phyloP scores from a whole-genome alignment of 225 moss, liverwort and hornwort species.

The Straminergon stramineum region DNA sequence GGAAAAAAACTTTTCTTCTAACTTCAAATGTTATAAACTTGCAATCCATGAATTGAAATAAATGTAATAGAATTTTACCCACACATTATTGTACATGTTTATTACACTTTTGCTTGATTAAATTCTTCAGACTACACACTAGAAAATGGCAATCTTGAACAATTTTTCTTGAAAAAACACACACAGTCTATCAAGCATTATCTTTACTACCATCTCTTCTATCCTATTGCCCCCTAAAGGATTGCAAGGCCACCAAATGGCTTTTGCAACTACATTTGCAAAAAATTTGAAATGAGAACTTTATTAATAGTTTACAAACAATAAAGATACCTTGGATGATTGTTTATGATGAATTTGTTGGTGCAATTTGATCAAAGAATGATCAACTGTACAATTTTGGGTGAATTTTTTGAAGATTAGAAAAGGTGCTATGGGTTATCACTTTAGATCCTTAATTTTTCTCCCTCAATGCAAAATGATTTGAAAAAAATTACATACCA shows the following conservation, averaged over 20 bases:
- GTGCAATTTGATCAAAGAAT: too few species aligned
- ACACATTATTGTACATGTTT: fast-evolving
- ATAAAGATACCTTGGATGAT: too few species aligned
- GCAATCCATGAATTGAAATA: background rate
- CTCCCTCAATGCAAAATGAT: background rate
- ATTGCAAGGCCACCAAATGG: fast-evolving
- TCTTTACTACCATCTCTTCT: background rate
- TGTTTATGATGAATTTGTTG: fast-evolving
- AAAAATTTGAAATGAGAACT: too few species aligned
- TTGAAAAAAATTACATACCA: background rate
- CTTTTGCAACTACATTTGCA: too few species aligned
- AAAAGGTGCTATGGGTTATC: fast-evolving
- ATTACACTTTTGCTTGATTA: background rate
- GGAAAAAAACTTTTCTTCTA: background rate
- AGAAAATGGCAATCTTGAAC: too few species aligned
- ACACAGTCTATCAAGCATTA: fast-evolving
- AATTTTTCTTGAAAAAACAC: background rate
- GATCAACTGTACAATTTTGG: too few species aligned
- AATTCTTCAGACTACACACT: background rate
- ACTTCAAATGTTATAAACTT: background rate
- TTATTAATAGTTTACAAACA: too few species aligned
- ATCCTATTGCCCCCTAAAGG: background rate
- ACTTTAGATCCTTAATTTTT: fast-evolving
- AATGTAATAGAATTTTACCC: fast-evolving
- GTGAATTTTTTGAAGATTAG: too few species aligned